Evolutionary conservation across 192 early-diverging fungal species (phyloP), one percentile per base, ranked within the genome.

Genomic region (Entomortierella chlamydospora): DNA sequence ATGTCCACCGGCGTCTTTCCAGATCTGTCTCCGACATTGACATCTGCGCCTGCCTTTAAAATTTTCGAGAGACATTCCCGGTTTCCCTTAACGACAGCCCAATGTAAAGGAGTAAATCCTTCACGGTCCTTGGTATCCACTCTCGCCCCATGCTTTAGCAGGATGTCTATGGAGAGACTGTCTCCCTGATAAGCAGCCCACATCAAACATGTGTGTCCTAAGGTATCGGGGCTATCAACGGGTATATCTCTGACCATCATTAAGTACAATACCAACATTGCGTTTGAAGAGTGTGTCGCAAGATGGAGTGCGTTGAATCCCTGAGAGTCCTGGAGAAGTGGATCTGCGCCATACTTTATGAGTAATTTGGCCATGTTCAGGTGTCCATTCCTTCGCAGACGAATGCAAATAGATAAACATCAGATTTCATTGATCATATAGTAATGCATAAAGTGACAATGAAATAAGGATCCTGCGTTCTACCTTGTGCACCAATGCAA

Each of bases 161-260:
- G 81, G 34, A 93, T 82, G 54, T 91, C 87, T 11, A 95, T 84
- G 30, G 89, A 87, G 26, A 89, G 64, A 33, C 90, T 86, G 77
- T 94, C 93, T 2, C 92, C 92, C 76, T 95, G 93, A 73, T 97
- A 98, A 0, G 93, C 91, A 1, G 94, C 91, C 98, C 98, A 99
- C 94, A 98, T 97, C 28, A 99, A 84, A 51, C 94, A 86, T 15
- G 98, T 99, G 34, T 95, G 89, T 30, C 91, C 92, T 56, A 94
- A 85, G 3, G 84, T 81, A 64, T 99, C 98, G 6, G 83, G 74
- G 0, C 78, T 57, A 71, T 99, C 93, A 5, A 95, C 86, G 56
- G 91, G 91, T 71, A 93, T 87, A 2, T 89, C 76, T 54, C 85
- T 93, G 7, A 87, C 81, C 62, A 88, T 84, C 10, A 95, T 81